phyloP scores from a whole-genome alignment of 768 basidiomycete genomes.

The Pleurotus tuber-regium region DNA sequence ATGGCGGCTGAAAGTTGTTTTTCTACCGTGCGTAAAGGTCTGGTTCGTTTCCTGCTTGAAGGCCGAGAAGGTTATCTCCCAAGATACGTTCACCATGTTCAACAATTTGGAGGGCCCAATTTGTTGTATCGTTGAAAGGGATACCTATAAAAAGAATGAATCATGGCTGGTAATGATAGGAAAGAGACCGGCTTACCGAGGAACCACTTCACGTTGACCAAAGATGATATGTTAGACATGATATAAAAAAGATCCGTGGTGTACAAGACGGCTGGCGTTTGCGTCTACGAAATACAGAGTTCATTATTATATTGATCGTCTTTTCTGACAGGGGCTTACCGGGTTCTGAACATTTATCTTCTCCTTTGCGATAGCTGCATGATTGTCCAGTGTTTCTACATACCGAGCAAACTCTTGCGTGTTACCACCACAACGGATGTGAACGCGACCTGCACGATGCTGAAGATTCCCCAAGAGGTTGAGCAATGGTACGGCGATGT shows the following conservation, averaged over 20 bases:
- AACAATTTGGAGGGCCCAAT: constrained; percentile 43
- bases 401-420: constrained; percentile 48
- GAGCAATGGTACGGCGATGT: constrained; percentile 16
- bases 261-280: constrained; percentile 53
- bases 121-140: constrained; percentile 51
- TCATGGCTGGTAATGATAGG: not conserved
- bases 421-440: constrained; percentile 57
- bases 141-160: constrained; percentile 19
- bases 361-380: constrained; percentile 40
- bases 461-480: constrained; percentile 34
- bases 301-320: not conserved
- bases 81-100: constrained; percentile 48
- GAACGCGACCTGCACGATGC: constrained; percentile 46
- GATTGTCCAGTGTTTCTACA: constrained; percentile 31
- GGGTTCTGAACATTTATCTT: constrained; percentile 23
- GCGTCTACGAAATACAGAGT: constrained; percentile 33
- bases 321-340: no score
- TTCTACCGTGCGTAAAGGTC: constrained; percentile 45
- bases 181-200: constrained; percentile 27
- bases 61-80: constrained; percentile 48
- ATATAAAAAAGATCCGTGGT: constrained; percentile 53
- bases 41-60: constrained; percentile 61
- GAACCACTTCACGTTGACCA: constrained; percentile 53
- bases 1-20: not conserved
- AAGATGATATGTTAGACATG: constrained; percentile 43